Conservation (phyloP, 176 grass and related monocot genomes). For the Oropetium thomaeum region DNA sequence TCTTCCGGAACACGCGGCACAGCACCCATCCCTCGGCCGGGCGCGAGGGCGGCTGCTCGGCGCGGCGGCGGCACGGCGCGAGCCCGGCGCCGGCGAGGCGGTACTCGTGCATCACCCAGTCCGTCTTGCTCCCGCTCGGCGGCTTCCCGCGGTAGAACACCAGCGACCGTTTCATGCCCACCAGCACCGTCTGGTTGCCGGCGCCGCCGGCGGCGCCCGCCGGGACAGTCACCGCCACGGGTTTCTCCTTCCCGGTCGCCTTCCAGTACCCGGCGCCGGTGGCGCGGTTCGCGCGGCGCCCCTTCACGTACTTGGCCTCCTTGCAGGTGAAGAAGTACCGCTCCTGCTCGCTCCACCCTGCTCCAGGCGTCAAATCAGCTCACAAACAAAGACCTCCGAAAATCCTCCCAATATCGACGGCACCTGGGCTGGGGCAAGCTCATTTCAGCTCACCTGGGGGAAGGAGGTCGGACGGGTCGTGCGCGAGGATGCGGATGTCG, state of each 20-base stretch:
- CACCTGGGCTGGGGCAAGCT: too few relatives aligned
- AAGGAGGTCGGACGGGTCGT: slow-evolving; percentile 62
- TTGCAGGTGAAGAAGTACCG: slow-evolving; percentile 72
- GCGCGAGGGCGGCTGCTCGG: slow-evolving; percentile 24
- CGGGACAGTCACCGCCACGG: slow-evolving; percentile 25
- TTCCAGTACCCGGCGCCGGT: slow-evolving; percentile 69
- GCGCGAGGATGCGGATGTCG: slow-evolving; percentile 57
- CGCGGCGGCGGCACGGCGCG: slow-evolving; percentile 31
- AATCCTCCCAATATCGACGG: not conserved
- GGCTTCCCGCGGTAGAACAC: slow-evolving; percentile 67
- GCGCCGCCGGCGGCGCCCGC: not conserved
- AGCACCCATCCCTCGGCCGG: slow-evolving; percentile 61
- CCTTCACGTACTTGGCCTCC: slow-evolving; percentile 69
- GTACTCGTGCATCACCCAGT: slow-evolving; percentile 86
- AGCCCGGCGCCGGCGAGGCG: slow-evolving; percentile 49
- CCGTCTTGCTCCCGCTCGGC: slow-evolving; percentile 44
- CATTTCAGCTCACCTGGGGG: slow-evolving; percentile 18
- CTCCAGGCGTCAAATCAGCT: not conserved
- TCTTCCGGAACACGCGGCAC: slow-evolving; percentile 79
- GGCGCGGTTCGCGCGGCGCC: slow-evolving; percentile 50
- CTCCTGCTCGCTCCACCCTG: slow-evolving; percentile 48
- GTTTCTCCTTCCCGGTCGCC: slow-evolving; percentile 68
- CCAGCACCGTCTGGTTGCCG: slow-evolving; percentile 35
- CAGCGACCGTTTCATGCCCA: slow-evolving; percentile 60
- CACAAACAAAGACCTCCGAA: not conserved